A percentile compares a stretch with the other conserved stretches of the same genome.
These are phyloP conservation scores for Heliosperma pusillum DNA, from an alignment of 148 eudicot species.

Conservation along the genomic window DNA sequence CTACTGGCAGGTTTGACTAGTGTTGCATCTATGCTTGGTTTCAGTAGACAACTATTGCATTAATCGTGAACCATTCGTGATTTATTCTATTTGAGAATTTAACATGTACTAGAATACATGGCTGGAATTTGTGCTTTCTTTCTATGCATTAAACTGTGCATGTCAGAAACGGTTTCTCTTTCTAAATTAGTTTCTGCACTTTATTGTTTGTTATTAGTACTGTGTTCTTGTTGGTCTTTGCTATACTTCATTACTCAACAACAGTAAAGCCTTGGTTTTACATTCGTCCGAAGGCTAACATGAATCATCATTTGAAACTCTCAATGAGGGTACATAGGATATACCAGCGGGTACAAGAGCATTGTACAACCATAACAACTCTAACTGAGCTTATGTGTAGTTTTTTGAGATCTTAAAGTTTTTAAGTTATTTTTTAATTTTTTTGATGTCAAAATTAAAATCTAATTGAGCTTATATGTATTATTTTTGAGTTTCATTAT, in stretches of 20 bases:
- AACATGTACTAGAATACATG: neutral
- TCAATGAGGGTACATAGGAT: no score
- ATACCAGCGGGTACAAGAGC: no score
- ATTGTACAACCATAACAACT: no score
- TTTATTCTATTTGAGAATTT: conserved; percentile 5
- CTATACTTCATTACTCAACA: neutral
- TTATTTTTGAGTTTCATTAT: no score
- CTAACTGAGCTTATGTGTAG: no score
- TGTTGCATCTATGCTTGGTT: conserved; percentile 6
- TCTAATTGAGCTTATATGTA: no score
- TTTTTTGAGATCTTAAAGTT: no score
- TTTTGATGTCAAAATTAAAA: no score
- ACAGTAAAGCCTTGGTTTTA: neutral
- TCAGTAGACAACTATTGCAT: neutral
- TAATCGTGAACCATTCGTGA: neutral
- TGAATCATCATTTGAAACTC: neutral
- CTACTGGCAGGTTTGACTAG: conserved; percentile 84
- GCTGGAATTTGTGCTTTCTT: neutral
- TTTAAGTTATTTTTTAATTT: no score
- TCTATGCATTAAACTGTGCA: neutral
- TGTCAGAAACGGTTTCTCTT: neutral
- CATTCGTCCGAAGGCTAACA: neutral
- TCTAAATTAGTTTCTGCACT: neutral
- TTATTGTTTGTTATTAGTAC: neutral
- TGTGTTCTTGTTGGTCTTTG: neutral